Evolutionary conservation across 2,329 filamentous ascomycete species (phyloP), one percentile per base, ranked within the genome.

Genomic region (Colletotrichum theobromicola): DNA sequence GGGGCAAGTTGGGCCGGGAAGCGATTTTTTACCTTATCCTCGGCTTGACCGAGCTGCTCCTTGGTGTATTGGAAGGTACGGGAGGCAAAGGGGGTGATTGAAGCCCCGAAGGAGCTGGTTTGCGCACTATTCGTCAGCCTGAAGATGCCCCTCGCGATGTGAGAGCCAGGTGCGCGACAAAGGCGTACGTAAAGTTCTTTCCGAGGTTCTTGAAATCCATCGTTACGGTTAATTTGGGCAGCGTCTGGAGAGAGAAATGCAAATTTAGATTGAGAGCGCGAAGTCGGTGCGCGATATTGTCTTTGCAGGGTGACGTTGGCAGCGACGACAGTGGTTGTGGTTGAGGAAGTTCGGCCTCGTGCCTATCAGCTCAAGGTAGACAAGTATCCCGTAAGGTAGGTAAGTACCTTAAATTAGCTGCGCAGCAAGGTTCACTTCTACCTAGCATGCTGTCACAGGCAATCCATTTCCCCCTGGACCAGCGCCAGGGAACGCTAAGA

Each of bases 61-160:
- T 98, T 98, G 84, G 98, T 95, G 88, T 96, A 97, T 88, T 99
- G 97, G 85, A 98, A 95, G 72, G 95, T 98, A 82, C 96, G 94
- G 82, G 95, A 94, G 78, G 96, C 95, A 84, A 98, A 98, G 42
- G 97, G 97, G 78, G 95, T 95, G 86, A 98, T 94, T 79, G 93
- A 93, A 78, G 94, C 93, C 82, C 95, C 96, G 82, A 92, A 83
- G 82, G 87, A 89, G 82, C 88, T 89, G 80, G 15, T n/a, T 69
- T 82, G 81, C 81, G 76, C 77, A 74, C 61, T 55, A 61, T 61
- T 78, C 72, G 62, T 76, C 67, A 68, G 72, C 62, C 35, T 75
- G 21, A 15, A 63, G 34, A 30, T 46, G 32, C 26, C 65, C 35
- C 32, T 57, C 53, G n/a, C 50, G 18, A 67, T 24, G 46, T 9